A percentile compares a stretch with the other conserved stretches of the same genome.
Conservation (phyloP, 2,329 filamentous ascomycete species). For the Venturia aucupariae region DNA sequence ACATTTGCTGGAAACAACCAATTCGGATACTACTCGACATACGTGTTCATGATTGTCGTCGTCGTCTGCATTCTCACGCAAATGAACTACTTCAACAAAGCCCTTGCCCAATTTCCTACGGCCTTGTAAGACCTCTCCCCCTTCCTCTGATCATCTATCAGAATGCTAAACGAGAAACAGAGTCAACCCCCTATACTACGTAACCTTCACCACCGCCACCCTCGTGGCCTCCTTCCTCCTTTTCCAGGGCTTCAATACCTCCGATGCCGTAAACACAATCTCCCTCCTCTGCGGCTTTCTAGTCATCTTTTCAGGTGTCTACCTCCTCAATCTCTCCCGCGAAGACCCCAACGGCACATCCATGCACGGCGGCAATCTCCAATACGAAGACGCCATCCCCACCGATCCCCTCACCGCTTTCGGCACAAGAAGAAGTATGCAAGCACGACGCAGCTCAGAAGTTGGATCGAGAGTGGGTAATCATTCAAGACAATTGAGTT, state of each 20-base stretch:
- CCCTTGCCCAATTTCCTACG: conserved; percentile 89
- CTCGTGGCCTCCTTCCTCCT: conserved; percentile 92
- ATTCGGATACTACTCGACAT: conserved; percentile 88
- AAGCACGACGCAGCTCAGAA: conserved; percentile 60
- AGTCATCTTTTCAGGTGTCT: conserved; percentile 90
- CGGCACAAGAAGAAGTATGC: conserved; percentile 89
- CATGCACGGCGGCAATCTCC: conserved; percentile 33
- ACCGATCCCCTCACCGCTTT: conserved; percentile 86
- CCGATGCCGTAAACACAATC: conserved; percentile 81
- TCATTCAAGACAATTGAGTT: conserved; percentile 47
- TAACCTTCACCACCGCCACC: conserved; percentile 92
- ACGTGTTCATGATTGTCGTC: conserved; percentile 92
- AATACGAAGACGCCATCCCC: conserved; percentile 64
- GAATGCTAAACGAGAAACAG: conserved; percentile 36
- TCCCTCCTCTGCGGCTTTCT: conserved; percentile 89
- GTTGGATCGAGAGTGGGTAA: conserved; percentile 44
- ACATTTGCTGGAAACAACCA: conserved; percentile 91
- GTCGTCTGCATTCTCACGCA: conserved; percentile 91
- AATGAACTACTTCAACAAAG: conserved; percentile 99
- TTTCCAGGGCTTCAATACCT: conserved; percentile 93
- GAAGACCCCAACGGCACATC: conserved; percentile 74
- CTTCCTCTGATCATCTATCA: not conserved
- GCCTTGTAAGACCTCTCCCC: conserved; percentile 68
- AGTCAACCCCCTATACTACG: conserved; percentile 94
- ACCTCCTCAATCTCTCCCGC: conserved; percentile 90